Evolutionary conservation across 768 basidiomycete species (phyloP).

Genomic region (Tylopilus cervinicoccineus): DNA sequence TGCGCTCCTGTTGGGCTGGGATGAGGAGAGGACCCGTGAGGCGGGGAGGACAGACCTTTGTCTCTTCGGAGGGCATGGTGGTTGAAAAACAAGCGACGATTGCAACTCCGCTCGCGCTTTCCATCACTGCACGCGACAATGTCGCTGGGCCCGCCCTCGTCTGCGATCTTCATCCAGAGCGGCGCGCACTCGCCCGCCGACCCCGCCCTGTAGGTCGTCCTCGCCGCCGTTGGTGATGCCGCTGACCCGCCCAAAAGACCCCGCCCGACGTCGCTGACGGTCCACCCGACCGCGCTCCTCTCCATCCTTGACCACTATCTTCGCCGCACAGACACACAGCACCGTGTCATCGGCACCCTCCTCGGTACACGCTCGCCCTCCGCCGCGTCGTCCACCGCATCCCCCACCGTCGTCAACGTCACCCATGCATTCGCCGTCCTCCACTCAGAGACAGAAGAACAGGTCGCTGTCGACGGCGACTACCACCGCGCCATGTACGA

Average conservation of each 20-base stretch:
- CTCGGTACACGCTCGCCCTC: slow-evolving; percentile 69
- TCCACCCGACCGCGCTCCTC: slow-evolving; percentile 91
- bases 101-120: slow-evolving; percentile 31
- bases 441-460: slow-evolving; percentile 88
- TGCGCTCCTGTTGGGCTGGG: slow-evolving; percentile 52
- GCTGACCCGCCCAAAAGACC: slow-evolving; percentile 41
- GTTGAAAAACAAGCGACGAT: slow-evolving; percentile 12
- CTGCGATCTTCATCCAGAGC: slow-evolving; percentile 42
- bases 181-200: slow-evolving; percentile 27
- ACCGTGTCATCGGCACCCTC: slow-evolving; percentile 92
- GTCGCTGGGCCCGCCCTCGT: slow-evolving; percentile 44
- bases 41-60: slow-evolving; percentile 52
- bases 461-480: slow-evolving; percentile 95
- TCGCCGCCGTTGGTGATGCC: not conserved
- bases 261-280: slow-evolving; percentile 67
- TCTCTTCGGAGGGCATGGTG: slow-evolving; percentile 88
- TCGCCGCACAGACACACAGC: slow-evolving; percentile 74
- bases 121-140: slow-evolving; percentile 32
- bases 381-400: slow-evolving; percentile 22
- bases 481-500: slow-evolving; percentile 94
- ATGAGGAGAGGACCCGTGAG: not conserved
- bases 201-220: slow-evolving; percentile 32
- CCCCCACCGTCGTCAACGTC: slow-evolving; percentile 52
- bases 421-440: slow-evolving; percentile 87
- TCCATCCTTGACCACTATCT: slow-evolving; percentile 97